Percentiles rank a stretch among this genome's conserved stretches.
Evolutionary conservation across 495 filamentous ascomycete genomes (phyloP).

Genomic region (Amorphotheca resinae): DNA sequence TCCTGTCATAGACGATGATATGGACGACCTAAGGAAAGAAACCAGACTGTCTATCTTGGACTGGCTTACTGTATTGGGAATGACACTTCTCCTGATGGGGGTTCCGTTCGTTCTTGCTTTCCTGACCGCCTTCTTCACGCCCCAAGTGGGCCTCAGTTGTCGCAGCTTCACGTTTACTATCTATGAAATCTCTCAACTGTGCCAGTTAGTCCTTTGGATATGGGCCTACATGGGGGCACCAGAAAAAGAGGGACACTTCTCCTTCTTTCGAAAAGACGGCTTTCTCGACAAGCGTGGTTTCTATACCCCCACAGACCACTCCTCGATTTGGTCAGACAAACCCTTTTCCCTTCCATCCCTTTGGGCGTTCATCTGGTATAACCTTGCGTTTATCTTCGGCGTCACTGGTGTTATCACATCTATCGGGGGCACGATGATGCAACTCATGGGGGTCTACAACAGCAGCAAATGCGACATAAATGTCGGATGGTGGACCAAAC

Average conservation of each 20-base stretch:
- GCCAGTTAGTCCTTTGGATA: slow-evolving; percentile 25
- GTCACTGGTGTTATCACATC: slow-evolving; percentile 6
- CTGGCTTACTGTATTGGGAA: slow-evolving; percentile 23
- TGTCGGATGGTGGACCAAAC: slow-evolving; percentile 6
- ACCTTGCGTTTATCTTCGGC: slow-evolving; percentile 5
- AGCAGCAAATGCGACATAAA: slow-evolving; percentile 2
- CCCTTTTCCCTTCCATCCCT: slow-evolving; percentile 1
- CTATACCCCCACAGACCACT: slow-evolving; percentile 5
- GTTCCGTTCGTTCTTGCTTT: slow-evolving; percentile 28
- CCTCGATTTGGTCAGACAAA: background rate
- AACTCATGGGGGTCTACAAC: slow-evolving; percentile 12
- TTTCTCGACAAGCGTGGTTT: slow-evolving; percentile 11
- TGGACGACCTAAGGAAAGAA: slow-evolving; percentile 1
- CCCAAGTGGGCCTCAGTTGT: slow-evolving; percentile 29
- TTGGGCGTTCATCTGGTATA: slow-evolving; percentile 11
- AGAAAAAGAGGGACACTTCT: background rate
- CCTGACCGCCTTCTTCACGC: slow-evolving; percentile 30
- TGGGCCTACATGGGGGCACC: slow-evolving; percentile 13
- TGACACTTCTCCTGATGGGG: slow-evolving; percentile 20
- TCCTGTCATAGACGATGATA: slow-evolving; percentile 6
- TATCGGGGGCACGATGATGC: slow-evolving; percentile 17
- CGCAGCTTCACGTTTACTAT: slow-evolving; percentile 29
- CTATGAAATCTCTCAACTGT: slow-evolving; percentile 28
- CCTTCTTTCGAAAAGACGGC: slow-evolving; percentile 9
- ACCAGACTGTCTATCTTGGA: slow-evolving; percentile 7